Evolutionary conservation across 148 eudicot species (phyloP), one percentile per base, ranked within the genome.

Genomic region (Linanthus parryae): DNA sequence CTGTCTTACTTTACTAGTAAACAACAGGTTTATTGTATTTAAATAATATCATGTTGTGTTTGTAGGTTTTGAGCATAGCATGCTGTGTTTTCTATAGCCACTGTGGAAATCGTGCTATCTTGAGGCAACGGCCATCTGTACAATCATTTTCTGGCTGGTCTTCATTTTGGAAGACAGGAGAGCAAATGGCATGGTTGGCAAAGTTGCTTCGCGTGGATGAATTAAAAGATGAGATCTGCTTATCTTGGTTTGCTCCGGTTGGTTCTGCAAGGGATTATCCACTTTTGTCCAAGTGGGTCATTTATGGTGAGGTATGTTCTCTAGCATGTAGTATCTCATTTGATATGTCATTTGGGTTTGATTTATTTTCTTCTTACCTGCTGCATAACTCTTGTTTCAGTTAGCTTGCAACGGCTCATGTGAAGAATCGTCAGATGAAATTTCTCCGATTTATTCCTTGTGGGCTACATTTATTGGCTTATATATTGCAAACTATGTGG

Each of bases 391-490:
- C 59, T 13, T 14, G 24, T 49, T 57, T 59, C 85, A 88, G 99
- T 65, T 88, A 65, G 85, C 77, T 63, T 69, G 99, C 75, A 84
- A 72, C 37, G 95, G 99, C 61, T 70, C 96, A 34, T 79, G 85
- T 70, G 72, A 82, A 41, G 95, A 72, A 67, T 78, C 99, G 22
- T 76, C 99, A 19, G 77, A 80, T 75, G 99, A 79, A 72, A 88
- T 94, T 54, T 94, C 99, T 55, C 99, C 99, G 20, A 84, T 94
- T 69, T 94, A 88, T 72, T 94, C 99, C 14, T 64, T 94, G 21
- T 94, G 99, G 99, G 99, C 99, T 28, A 94, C 99, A 25, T 88
- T 94, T 50, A 94, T 94, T 18, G 99, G 99, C 37, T 91, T 94
- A 19, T 94, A 94, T 69, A 94, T 94, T 24, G 99, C 96, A 43